phyloP scores from a whole-genome alignment of 306 rosid species.

The Lablab purpureus region DNA sequence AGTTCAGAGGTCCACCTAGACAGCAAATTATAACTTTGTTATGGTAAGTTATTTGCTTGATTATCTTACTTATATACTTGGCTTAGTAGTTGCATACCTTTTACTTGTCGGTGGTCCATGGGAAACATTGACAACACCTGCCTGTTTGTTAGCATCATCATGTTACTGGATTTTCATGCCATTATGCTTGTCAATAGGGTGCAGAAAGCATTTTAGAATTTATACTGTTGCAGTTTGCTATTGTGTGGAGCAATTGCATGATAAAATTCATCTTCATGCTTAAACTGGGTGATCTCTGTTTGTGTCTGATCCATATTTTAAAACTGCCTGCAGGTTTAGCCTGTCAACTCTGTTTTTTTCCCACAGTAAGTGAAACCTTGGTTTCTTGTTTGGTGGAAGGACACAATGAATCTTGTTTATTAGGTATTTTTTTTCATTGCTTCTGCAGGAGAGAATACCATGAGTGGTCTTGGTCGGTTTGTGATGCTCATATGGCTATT shows the following conservation, averaged over 20 bases:
- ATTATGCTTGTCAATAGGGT: conserved; percentile 32
- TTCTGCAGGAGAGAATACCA: conserved; percentile 89
- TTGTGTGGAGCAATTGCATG: conserved; percentile 28
- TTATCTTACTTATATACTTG: conserved; percentile 20
- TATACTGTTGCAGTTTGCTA: background rate
- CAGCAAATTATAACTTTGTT: conserved; percentile 81
- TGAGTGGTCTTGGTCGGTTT: conserved; percentile 86
- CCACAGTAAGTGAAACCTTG: conserved; percentile 76
- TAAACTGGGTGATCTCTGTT: conserved; percentile 27
- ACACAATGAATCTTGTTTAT: conserved; percentile 36
- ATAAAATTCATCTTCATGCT: conserved; percentile 32
- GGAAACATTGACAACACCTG: conserved; percentile 21
- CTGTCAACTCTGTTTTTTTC: conserved; percentile 91
- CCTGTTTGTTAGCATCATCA: conserved; percentile 27
- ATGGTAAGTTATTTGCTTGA: conserved; percentile 72
- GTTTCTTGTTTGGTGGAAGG: conserved; percentile 40
- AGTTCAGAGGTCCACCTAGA: conserved; percentile 92
- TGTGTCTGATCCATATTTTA: conserved; percentile 43
- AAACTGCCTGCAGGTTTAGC: conserved; percentile 85
- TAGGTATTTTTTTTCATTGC: conserved; percentile 24
- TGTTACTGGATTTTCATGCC: conserved; percentile 38
- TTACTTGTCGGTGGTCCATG: conserved; percentile 8
- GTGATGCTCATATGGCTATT: conserved; percentile 92
- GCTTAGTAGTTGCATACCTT: conserved; percentile 20
- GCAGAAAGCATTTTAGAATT: conserved; percentile 38